phyloP scores from a whole-genome alignment of 2,329 filamentous ascomycete genomes.

The Kalmusia sp. region DNA sequence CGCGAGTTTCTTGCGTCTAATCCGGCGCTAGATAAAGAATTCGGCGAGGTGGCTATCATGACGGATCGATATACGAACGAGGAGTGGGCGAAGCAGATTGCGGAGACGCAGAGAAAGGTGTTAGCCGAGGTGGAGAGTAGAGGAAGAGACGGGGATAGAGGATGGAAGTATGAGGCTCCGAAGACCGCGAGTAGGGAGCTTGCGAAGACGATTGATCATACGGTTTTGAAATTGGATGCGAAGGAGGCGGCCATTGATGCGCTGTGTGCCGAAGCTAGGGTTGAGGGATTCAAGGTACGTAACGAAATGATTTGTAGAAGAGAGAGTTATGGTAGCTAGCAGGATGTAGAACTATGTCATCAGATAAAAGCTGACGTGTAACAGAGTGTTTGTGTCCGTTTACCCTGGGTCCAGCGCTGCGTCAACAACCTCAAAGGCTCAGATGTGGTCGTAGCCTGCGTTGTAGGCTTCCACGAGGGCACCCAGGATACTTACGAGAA shows the following conservation, averaged over 20 bases:
- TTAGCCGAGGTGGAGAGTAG: conserved; percentile 35
- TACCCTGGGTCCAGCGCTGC: conserved; percentile 59
- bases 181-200: conserved; percentile 36
- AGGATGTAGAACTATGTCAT: no score
- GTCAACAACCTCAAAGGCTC: conserved; percentile 57
- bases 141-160: conserved; percentile 22
- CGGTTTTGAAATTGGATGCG: conserved; percentile 57
- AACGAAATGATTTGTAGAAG: no score
- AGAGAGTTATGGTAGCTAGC: no score
- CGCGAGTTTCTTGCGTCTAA: conserved; percentile 43
- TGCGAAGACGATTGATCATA: conserved; percentile 56
- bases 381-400: conserved; percentile 64
- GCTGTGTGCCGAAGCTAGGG: conserved; percentile 62
- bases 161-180: conserved; percentile 33
- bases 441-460: conserved; percentile 61
- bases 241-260: conserved; percentile 58
- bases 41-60: conserved; percentile 41
- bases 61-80: conserved; percentile 54
- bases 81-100: conserved; percentile 53
- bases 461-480: conserved; percentile 67
- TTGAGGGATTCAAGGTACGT: conserved; percentile 54
- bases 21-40: conserved; percentile 34
- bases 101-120: conserved; percentile 41
- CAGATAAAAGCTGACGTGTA: conserved; percentile 45
- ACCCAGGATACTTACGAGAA: conserved; percentile 60